A percentile compares a stretch with the other conserved stretches of the same genome.
Conservation (phyloP, 805 yeast species). For the Ogataea polymorpha region DNA sequence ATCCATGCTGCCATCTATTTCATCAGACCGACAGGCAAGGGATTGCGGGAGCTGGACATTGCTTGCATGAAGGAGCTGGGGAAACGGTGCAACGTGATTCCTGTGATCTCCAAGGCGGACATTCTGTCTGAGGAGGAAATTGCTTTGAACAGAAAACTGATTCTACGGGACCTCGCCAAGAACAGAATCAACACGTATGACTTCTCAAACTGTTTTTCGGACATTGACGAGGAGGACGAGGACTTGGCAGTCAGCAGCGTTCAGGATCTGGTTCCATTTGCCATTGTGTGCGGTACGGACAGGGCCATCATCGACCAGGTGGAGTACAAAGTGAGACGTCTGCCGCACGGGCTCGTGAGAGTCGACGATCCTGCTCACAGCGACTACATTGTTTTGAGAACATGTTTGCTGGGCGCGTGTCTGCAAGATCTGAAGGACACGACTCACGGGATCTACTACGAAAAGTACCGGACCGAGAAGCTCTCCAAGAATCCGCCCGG, state of each 20-base stretch:
- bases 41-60: constrained; percentile 66
- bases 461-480: constrained; percentile 61
- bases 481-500: constrained; percentile 21
- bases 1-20: constrained; percentile 87
- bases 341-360: constrained; percentile 84
- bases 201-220: constrained; percentile 31
- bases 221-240: constrained; percentile 26
- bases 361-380: constrained; percentile 79
- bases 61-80: constrained; percentile 65
- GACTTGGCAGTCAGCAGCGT: constrained; percentile 15
- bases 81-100: constrained; percentile 72
- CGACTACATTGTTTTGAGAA: constrained; percentile 73
- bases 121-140: constrained; percentile 56
- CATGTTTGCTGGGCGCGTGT: constrained; percentile 73
- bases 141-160: constrained; percentile 41
- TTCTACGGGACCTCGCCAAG: constrained; percentile 40
- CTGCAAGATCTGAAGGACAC: constrained; percentile 75
- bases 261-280: constrained; percentile 66
- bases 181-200: constrained; percentile 29
- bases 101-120: constrained; percentile 80
- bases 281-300: constrained; percentile 83
- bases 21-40: constrained; percentile 66
- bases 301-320: constrained; percentile 68
- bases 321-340: constrained; percentile 70
- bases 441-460: constrained; percentile 75